Evolutionary conservation across 2,329 filamentous ascomycete genomes (phyloP), one percentile per base, ranked within the genome.

Genomic region (Penicillium sp.): DNA sequence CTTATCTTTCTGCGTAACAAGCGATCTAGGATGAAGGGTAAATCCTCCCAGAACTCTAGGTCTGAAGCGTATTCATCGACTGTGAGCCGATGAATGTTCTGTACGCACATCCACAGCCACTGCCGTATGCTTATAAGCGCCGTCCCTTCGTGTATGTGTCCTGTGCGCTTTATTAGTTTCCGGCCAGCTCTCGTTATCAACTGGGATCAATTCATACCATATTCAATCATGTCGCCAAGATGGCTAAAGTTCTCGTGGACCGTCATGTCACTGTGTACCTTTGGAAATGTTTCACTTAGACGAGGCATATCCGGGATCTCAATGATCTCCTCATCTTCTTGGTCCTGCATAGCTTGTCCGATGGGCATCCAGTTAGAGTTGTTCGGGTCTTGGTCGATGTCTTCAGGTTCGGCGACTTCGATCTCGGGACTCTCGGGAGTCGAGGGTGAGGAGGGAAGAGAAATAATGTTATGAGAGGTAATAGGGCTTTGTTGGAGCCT

Each of bases 371-470:
- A 77, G 52, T 62, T 72, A 8, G 73, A 73, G 16, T 68, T 67
- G 27, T 70, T 70, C 2, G 72, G 68, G 44, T 77, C 73, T 55
- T 76, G 72, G 43, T 75, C 72, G 58, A 75, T 73, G 49, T 77
- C 76, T 61, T 78, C 75, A 14, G 71, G 61, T 36, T 76, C 74
- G 7, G 74, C 73, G 13, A 77, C 73, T 59, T 78, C 75, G 28
- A 77, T 77, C 47, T 75, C 70, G 10, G 72, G 73, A 45, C 73
- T 76, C 30, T 22, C 41, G 8, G 36, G 35, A 19, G 36, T 68
- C 67, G 68, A 64, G 11, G 74, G 68, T 13, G 75, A 74, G 4
- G 74, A 75, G 9, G 69, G 64, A 39, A 75, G 64, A 7, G 72
- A 73, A 41, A 74, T 70, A 18, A 61, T 62, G 40, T 64, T 54